Evolutionary conservation across 2,329 filamentous ascomycete species (phyloP), one percentile per base, ranked within the genome.

Genomic region (Sporothrix schenckii): DNA sequence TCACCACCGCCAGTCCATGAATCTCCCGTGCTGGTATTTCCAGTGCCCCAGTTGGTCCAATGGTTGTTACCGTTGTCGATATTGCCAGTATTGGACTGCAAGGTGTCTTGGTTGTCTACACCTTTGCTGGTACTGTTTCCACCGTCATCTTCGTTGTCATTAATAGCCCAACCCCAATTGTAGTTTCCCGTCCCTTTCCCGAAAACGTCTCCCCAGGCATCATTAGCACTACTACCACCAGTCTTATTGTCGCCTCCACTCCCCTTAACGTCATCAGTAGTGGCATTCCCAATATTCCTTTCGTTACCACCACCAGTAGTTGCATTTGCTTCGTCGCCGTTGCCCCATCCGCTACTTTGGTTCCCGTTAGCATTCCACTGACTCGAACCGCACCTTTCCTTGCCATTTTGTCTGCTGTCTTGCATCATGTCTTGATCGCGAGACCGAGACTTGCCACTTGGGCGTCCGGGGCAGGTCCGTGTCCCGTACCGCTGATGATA

Each of bases 11-110:
- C 39, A 27, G 39, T 3, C 39, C 41, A 47, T n/a, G 34, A 47
- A 27, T 21, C 58, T 27, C 27, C 60, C 27, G 19, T 24, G n/a
- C 56, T 58, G 50, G 39, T 50, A 27, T 66, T 58, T 44, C 60
- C 49, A 41, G 39, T 27, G 52, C 49, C 49, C n/a, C 44, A 49
- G 30, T 39, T 52, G n/a, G 24, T 66, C 14, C 56, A 53, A 19
- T 65, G 10, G 47, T 47, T 71, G 41, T 49, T 52, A 60, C 47
- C 49, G 10, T 49, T 58, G 27, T 52, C 27, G 24, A 13, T 30
- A 10, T 4, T 24, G 19, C 52, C 66, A 41, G 13, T 44, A 9
- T 24, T 24, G 11, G 21, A 21, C 9, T n/a, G 14, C 56, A 24
- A 44, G 44, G 41, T 13, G 4, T 47, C 58, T 27, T 30, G 54